phyloP scores from a whole-genome alignment of 2,329 filamentous ascomycete species.

The Cercospora zeae-maydis region DNA sequence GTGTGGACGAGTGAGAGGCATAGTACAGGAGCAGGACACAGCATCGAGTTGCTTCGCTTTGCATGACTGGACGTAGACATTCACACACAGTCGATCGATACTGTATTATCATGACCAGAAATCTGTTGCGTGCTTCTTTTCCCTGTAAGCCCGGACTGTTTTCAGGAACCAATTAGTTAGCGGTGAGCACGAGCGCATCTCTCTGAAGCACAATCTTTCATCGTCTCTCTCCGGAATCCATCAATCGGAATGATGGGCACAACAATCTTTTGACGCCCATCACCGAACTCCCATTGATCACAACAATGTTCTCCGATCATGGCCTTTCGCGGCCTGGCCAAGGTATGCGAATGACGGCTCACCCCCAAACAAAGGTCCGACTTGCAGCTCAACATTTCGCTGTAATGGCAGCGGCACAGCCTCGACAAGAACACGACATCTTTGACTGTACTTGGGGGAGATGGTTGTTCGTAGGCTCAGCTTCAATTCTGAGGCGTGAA shows the following conservation, averaged over 20 bases:
- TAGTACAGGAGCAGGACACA: neutral
- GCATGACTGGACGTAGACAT: neutral
- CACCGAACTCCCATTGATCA: neutral
- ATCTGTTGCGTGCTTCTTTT: neutral
- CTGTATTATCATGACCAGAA: constrained; percentile 1
- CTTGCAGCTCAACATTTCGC: neutral
- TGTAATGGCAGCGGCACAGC: neutral
- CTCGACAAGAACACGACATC: neutral
- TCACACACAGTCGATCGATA: neutral
- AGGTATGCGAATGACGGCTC: no score
- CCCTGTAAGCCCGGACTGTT: no score
- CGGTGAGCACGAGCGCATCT: no score
- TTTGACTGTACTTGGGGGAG: constrained; percentile 23
- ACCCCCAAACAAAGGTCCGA: no score
- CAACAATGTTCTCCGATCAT: neutral
- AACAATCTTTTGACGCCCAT: neutral
- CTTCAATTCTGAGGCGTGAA: neutral
- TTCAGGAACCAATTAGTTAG: no score
- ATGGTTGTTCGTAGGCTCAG: constrained; percentile 20
- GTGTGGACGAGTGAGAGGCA: neutral
- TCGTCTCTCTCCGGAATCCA: no score
- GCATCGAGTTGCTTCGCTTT: neutral
- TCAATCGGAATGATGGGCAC: no score
- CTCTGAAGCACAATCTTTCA: no score
- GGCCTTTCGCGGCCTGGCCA: neutral